Evolutionary conservation across 495 filamentous ascomycete genomes (phyloP).

Genomic region (Massariosphaeria phaeospora): DNA sequence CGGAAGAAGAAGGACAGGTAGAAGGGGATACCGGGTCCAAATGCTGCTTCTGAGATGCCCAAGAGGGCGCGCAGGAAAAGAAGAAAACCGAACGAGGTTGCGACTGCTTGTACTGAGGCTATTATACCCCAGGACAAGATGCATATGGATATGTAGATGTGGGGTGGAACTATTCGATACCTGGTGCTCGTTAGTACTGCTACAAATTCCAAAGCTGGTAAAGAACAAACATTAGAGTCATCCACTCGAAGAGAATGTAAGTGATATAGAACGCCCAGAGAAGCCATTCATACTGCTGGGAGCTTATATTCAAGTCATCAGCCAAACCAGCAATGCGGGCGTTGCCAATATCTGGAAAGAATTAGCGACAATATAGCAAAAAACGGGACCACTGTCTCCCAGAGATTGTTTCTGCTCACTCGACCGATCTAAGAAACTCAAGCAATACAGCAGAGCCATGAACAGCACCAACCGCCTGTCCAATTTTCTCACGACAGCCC

Average conservation of each 20-base stretch:
- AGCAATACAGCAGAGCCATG: conserved; percentile 72
- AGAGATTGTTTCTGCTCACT: conserved; percentile 43
- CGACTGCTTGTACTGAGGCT: conserved; percentile 61
- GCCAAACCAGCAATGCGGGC: conserved; percentile 69
- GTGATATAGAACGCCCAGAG: conserved; percentile 64
- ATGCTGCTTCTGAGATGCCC: conserved; percentile 39
- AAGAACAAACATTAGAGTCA: conserved; percentile 55
- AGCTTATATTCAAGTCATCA: conserved; percentile 54
- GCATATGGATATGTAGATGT: conserved; percentile 53
- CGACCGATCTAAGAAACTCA: conserved; percentile 74
- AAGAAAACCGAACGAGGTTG: conserved; percentile 43
- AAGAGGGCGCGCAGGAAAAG: conserved; percentile 27
- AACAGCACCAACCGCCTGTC: conserved; percentile 74
- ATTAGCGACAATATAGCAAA: background rate
- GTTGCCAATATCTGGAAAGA: conserved; percentile 35
- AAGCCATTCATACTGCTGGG: conserved; percentile 59
- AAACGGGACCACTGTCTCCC: background rate
- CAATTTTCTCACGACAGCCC: conserved; percentile 63
- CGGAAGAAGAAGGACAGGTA: conserved; percentile 83
- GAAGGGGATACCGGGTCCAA: conserved; percentile 57
- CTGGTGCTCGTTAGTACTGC: conserved; percentile 24
- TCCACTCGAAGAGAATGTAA: conserved; percentile 75
- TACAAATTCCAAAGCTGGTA: conserved; percentile 31
- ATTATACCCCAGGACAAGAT: conserved; percentile 62
- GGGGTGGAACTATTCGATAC: conserved; percentile 45